These are phyloP conservation scores for Epichloe bromicola DNA, from an alignment of 2,329 filamentous ascomycete genomes.

Conservation along the genomic window DNA sequence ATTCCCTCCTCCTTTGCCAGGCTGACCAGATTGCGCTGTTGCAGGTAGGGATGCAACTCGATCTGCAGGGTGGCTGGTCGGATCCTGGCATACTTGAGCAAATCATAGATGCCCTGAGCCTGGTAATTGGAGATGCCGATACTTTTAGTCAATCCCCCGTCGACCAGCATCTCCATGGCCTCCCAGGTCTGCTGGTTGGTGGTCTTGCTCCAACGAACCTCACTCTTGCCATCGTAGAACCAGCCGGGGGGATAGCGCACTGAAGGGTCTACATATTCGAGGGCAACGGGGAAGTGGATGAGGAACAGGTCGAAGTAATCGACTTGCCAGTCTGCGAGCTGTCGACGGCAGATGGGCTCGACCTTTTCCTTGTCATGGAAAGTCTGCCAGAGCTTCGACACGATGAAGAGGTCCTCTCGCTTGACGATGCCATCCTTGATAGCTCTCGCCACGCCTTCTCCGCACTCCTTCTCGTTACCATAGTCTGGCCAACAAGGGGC, in stretches of 20 bases:
- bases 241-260: constrained; percentile 77
- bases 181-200: constrained; percentile 72
- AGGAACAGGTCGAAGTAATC: constrained; percentile 88
- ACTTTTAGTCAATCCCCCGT: constrained; percentile 52
- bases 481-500: constrained; percentile 39
- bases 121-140: constrained; percentile 82
- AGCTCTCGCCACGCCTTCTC: constrained; percentile 63
- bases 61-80: constrained; percentile 69
- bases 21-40: constrained; percentile 57
- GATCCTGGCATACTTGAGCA: constrained; percentile 65
- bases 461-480: constrained; percentile 68
- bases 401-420: constrained; percentile 80
- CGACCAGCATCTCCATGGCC: constrained; percentile 65
- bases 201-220: constrained; percentile 52
- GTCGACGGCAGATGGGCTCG: constrained; percentile 60
- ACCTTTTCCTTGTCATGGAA: constrained; percentile 75
- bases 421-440: constrained; percentile 72
- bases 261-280: constrained; percentile 72
- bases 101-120: constrained; percentile 62
- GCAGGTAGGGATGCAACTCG: constrained; percentile 82
- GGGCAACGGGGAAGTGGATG: constrained; percentile 75
- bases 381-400: constrained; percentile 86
- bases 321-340: constrained; percentile 70
- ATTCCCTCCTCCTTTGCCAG: constrained; percentile 58
- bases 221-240: constrained; percentile 49